phyloP scores from a whole-genome alignment of 164 flowering plant genomes.

The Berberis vulgaris region DNA sequence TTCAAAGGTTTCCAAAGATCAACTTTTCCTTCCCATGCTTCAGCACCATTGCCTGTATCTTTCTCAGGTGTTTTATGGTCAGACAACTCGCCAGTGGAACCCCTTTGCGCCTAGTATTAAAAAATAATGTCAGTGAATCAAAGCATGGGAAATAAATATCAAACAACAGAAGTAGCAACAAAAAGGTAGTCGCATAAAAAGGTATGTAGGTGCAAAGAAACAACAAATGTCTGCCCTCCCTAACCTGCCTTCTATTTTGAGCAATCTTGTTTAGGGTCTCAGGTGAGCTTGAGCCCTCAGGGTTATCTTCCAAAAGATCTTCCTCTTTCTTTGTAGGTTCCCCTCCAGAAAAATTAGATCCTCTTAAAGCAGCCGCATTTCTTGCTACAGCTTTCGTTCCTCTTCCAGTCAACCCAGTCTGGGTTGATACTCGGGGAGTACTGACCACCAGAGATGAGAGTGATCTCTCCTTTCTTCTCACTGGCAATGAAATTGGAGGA shows the following conservation, averaged over 20 bases:
- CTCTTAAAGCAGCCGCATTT: conserved; percentile 43
- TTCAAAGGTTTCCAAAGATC: conserved; percentile 90
- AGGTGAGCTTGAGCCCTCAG: conserved; percentile 62
- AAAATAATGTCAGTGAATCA: background rate
- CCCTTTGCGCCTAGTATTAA: conserved; percentile 25
- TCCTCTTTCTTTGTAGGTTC: conserved; percentile 49
- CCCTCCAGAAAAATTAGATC: conserved; percentile 42
- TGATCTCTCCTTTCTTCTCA: conserved; percentile 62
- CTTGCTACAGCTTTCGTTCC: conserved; percentile 62
- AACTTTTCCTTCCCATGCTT: conserved; percentile 44
- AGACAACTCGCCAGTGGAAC: conserved; percentile 29
- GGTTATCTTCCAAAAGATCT: conserved; percentile 33
- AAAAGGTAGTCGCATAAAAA: background rate
- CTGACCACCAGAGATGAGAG: conserved; percentile 48
- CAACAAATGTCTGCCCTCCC: conserved; percentile 5
- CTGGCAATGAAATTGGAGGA: conserved; percentile 52
- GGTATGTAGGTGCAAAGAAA: background rate
- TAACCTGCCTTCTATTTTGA: conserved; percentile 56
- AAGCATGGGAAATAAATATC: background rate
- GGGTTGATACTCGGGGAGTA: conserved; percentile 43
- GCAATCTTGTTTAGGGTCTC: conserved; percentile 41
- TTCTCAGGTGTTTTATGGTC: conserved; percentile 23
- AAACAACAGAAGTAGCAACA: background rate
- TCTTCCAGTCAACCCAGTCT: conserved; percentile 69
- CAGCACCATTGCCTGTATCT: conserved; percentile 34